phyloP scores from a whole-genome alignment of 768 basidiomycete species.

The Russula olivacea region DNA sequence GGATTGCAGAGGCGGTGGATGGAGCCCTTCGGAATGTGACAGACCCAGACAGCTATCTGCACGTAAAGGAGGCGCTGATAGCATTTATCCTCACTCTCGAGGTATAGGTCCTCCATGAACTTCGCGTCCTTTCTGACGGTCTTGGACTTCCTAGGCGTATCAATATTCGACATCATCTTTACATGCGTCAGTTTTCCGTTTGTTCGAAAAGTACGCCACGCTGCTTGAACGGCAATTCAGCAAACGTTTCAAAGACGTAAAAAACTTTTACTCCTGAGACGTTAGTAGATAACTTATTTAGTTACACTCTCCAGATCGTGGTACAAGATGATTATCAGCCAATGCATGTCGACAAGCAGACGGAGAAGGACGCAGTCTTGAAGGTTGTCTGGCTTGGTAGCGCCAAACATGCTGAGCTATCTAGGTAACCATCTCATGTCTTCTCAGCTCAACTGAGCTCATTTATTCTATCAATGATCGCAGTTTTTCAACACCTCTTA shows the following conservation, averaged over 20 bases:
- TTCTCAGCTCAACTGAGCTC: neutral
- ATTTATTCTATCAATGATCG: neutral
- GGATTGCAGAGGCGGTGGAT: conserved; percentile 69
- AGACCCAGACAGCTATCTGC: conserved; percentile 76
- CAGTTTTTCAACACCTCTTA: conserved; percentile 60
- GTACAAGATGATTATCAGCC: conserved; percentile 82
- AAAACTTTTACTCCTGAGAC: conserved; percentile 25
- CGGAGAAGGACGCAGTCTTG: conserved; percentile 69
- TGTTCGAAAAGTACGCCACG: conserved; percentile 86
- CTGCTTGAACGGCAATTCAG: conserved; percentile 79
- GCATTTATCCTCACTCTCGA: conserved; percentile 90
- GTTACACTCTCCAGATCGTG: conserved; percentile 52
- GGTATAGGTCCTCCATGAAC: conserved; percentile 39
- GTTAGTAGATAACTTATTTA: neutral
- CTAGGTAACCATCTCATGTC: conserved; percentile 36
- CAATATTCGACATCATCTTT: conserved; percentile 80
- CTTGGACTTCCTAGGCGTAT: conserved; percentile 48
- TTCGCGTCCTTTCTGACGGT: neutral
- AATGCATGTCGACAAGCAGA: conserved; percentile 60
- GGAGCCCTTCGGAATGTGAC: conserved; percentile 64
- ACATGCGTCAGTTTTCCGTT: conserved; percentile 73
- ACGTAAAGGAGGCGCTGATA: conserved; percentile 76
- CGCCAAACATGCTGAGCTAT: conserved; percentile 56
- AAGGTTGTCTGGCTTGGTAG: conserved; percentile 75
- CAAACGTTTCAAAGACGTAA: conserved; percentile 71